Percentiles rank a stretch among this genome's conserved stretches.
phyloP scores from a whole-genome alignment of 352 stramenopile species.

The Elongisporangium anandrum region DNA sequence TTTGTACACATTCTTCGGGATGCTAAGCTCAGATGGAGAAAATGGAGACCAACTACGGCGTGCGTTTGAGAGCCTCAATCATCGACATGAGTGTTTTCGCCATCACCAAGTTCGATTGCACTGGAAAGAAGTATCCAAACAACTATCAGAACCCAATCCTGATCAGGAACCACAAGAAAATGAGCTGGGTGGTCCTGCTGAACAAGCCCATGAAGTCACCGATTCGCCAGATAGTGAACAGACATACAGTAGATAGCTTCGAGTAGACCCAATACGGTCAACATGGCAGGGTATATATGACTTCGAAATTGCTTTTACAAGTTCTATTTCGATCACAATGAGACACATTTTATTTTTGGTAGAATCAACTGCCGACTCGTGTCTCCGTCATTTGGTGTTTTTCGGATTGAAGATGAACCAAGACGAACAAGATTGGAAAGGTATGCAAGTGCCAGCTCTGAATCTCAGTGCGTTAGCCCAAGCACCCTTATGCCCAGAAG shows the following conservation, averaged over 20 bases:
- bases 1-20: slow-evolving; percentile 32
- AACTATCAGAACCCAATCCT: not conserved
- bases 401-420: not conserved
- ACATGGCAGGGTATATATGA: too few relatives aligned
- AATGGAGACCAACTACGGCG: not conserved
- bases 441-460: not conserved
- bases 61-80: slow-evolving; percentile 31
- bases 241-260: not conserved
- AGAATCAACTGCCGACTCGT: not conserved
- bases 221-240: not conserved
- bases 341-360: not conserved
- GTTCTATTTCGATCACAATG: not conserved
- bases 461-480: not conserved
- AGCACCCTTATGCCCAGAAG: not conserved
- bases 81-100: slow-evolving; percentile 55
- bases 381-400: not conserved
- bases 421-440: not conserved
- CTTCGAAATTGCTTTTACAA: too few relatives aligned
- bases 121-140: slow-evolving; percentile 17
- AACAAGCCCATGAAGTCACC: not conserved
- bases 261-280: not conserved
- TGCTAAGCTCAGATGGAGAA: slow-evolving; percentile 10
- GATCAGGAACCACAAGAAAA: not conserved
- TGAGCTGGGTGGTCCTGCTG: not conserved
- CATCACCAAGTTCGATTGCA: slow-evolving; percentile 35